phyloP scores from a whole-genome alignment of 805 yeast genomes.

The Lipomyces mesembrius region DNA sequence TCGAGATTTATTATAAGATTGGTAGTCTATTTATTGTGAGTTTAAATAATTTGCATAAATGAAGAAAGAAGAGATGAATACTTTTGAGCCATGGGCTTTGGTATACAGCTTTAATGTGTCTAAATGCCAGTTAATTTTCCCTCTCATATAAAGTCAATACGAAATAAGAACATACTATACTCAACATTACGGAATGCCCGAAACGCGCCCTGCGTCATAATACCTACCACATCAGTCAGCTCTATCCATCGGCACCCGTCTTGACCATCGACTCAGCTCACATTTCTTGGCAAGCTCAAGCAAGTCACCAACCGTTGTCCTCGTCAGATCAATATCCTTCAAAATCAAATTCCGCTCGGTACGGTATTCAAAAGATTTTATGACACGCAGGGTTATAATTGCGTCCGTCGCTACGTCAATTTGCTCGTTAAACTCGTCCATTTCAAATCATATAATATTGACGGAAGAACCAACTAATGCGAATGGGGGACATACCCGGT shows the following conservation, averaged over 20 bases:
- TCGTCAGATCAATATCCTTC: slow-evolving; percentile 69
- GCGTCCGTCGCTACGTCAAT: slow-evolving; percentile 52
- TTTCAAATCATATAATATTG: not conserved
- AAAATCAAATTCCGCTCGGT: slow-evolving; percentile 79
- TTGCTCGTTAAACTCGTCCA: not conserved
- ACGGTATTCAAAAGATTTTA: slow-evolving; percentile 90
- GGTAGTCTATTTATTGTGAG: slow-evolving; percentile 56
- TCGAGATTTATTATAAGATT: slow-evolving; percentile 89
- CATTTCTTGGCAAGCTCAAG: slow-evolving; percentile 55
- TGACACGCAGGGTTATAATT: slow-evolving; percentile 79
- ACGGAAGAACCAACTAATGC: slow-evolving; percentile 32
- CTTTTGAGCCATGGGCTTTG: slow-evolving; percentile 89
- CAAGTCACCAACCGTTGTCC: slow-evolving; percentile 67
- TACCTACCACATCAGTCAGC: slow-evolving; percentile 39
- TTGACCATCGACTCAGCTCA: slow-evolving; percentile 10
- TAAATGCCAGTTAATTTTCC: not conserved
- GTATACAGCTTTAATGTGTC: slow-evolving; percentile 74
- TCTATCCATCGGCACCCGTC: not conserved
- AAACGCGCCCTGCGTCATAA: slow-evolving; percentile 64
- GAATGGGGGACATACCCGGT: no score
- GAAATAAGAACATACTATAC: slow-evolving; percentile 32
- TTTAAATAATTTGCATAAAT: not conserved
- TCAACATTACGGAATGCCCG: slow-evolving; percentile 81
- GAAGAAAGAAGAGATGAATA: not conserved
- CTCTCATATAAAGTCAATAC: not conserved